Evolutionary conservation across 345 rosid genomes (phyloP), one percentile per base, ranked within the genome.

Genomic region (Nasturtium officinale): DNA sequence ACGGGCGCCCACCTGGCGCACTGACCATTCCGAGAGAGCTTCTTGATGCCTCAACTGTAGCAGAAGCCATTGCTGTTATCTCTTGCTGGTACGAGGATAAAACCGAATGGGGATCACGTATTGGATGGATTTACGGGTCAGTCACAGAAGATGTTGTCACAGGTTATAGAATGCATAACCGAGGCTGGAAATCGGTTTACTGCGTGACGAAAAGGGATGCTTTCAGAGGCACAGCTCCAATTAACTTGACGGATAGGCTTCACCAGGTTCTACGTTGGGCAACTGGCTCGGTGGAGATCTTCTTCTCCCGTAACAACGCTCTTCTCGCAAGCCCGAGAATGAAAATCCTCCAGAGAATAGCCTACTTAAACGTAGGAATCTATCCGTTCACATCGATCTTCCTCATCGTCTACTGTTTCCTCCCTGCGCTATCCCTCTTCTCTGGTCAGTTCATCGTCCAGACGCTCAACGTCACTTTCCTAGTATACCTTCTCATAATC

Each of bases 21-120:
- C 98, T 94, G 30, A 88, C 97, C 29, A 82, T 88, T 29, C 95
- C 97, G 2, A 85, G 97, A 46, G 96, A 89, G 47, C 96, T 88
- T 78, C 97, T 94, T 4, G 98, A 91, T 71, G 98, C 98, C 2
- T 77, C 97, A 7, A 89, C 97, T 0, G 97, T 94, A 78, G 96
- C 98, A 0, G 98, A 94, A 85, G 97, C 98, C 35, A 91, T 94
- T 52, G 91, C 92, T 64, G 98, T 94, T 54, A 91, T 94, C 73
- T 94, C 98, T 28, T 94, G 98, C 81, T 94, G 98, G 98, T 94
- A 94, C 29, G 97, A 94, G 79, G 98, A 94, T 70, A 94, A 94
- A 83, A 94, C 98, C 2, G 97, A 91, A 80, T 94, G 98, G 98
- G 98, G 98, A n/a, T 77, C 82, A 0, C 90, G 98, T n/a, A 83